Conservation (phyloP, 352 stramenopile genomes). For the Phytophthora brassicae region DNA sequence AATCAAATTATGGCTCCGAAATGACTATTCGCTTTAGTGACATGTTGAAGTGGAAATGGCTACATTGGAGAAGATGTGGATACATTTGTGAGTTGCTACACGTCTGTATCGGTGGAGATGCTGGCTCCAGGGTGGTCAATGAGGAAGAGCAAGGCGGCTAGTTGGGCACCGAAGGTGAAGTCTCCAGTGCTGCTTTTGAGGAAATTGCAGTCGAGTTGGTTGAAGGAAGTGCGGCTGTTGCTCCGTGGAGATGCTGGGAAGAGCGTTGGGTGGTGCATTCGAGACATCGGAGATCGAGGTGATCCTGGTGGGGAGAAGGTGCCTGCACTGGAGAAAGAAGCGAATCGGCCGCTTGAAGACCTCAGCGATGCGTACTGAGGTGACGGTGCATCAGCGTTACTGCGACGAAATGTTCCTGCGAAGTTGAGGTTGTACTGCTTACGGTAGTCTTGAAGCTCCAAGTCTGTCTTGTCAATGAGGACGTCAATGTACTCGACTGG, state of each 20-base stretch:
- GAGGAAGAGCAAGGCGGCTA: conserved; percentile 53
- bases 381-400: conserved; percentile 30
- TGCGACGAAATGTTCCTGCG: conserved; percentile 21
- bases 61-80: conserved; percentile 19
- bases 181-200: conserved; percentile 34
- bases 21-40: conserved; percentile 14
- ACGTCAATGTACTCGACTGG: conserved; percentile 46
- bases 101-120: neutral
- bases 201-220: conserved; percentile 32
- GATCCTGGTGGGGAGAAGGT: conserved; percentile 23
- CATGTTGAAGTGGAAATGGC: conserved; percentile 25
- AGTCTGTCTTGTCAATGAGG: conserved; percentile 40
- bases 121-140: conserved; percentile 14
- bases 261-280: conserved; percentile 25
- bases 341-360: conserved; percentile 34
- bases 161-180: conserved; percentile 45
- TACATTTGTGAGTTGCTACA: too few species aligned
- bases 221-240: conserved; percentile 34
- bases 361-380: conserved; percentile 23
- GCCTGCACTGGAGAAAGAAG: conserved; percentile 40
- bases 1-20: conserved; percentile 1
- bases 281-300: conserved; percentile 1
- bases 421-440: conserved; percentile 47
- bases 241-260: conserved; percentile 20
- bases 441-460: conserved; percentile 43